A percentile compares a stretch with the other conserved stretches of the same genome.
Conservation (phyloP, 768 basidiomycete genomes). For the Kockovaella imperatae region DNA sequence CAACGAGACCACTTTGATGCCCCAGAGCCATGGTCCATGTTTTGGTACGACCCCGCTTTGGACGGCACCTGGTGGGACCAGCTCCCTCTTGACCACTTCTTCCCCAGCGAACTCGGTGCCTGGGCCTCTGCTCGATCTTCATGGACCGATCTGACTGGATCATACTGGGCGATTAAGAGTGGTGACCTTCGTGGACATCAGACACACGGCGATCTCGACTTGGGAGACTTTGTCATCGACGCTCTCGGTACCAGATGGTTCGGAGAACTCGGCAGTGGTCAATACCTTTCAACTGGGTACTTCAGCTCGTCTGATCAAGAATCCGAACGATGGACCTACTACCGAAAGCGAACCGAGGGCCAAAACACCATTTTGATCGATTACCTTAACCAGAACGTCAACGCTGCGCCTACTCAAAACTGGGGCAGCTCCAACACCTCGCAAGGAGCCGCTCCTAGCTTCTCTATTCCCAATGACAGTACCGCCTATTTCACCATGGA, state of each 20-base stretch:
- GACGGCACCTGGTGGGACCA: conserved; percentile 89
- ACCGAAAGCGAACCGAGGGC: conserved; percentile 92
- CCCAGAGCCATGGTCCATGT: conserved; percentile 72
- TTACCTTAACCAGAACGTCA: conserved; percentile 69
- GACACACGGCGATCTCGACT: conserved; percentile 90
- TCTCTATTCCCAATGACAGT: conserved; percentile 56
- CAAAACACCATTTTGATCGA: conserved; percentile 86
- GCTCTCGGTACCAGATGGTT: conserved; percentile 89
- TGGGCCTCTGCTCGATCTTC: conserved; percentile 88
- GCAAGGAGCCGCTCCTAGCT: conserved; percentile 81
- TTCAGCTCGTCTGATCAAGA: conserved; percentile 67
- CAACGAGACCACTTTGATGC: conserved; percentile 79
- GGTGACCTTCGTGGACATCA: conserved; percentile 74
- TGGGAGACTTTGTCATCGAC: conserved; percentile 91
- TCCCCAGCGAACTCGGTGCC: conserved; percentile 61
- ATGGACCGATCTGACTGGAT: conserved; percentile 79
- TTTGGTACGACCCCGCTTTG: conserved; percentile 83
- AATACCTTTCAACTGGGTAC: conserved; percentile 71
- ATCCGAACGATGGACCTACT: conserved; percentile 76
- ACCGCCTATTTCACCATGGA: conserved; percentile 77
- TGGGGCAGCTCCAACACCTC: conserved; percentile 53
- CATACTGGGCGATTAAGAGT: conserved; percentile 83
- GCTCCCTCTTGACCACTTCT: conserved; percentile 71
- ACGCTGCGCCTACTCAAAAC: conserved; percentile 53
- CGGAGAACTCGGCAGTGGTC: conserved; percentile 82